These are phyloP conservation scores for Obelidium mucronatum DNA, from an alignment of 192 early-diverging fungal genomes.

Conservation along the genomic window DNA sequence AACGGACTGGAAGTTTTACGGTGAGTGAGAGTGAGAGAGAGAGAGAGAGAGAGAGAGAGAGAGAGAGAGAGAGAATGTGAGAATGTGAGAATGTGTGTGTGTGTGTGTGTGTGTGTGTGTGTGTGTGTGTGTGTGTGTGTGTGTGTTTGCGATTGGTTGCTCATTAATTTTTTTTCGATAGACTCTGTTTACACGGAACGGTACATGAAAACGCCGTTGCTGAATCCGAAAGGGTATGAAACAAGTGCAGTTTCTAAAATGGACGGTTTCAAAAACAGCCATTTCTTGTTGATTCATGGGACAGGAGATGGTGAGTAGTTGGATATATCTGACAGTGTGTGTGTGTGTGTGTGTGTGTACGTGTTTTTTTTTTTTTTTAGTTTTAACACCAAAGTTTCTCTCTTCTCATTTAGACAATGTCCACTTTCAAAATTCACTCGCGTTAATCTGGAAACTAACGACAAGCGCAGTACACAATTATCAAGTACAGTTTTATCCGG, in stretches of 20 bases:
- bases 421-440: slow-evolving; percentile 90
- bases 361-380: slow-evolving; percentile 15
- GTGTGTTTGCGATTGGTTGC: no score
- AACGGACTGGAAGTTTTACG: slow-evolving; percentile 85
- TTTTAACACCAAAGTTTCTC: neutral
- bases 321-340: neutral
- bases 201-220: slow-evolving; percentile 89
- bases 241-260: slow-evolving; percentile 78
- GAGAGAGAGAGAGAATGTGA: no score
- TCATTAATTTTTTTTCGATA: neutral
- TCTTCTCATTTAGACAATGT: slow-evolving; percentile 57
- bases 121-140: neutral
- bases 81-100: neutral
- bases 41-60: no score
- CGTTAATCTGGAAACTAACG: slow-evolving; percentile 80
- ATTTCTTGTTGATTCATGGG: slow-evolving; percentile 90
- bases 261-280: slow-evolving; percentile 78
- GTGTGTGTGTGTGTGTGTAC: slow-evolving; percentile 1
- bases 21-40: slow-evolving; percentile 1
- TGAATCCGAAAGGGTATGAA: slow-evolving; percentile 82
- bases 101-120: slow-evolving; percentile 11
- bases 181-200: slow-evolving; percentile 97
- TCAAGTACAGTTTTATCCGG: slow-evolving; percentile 87
- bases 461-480: slow-evolving; percentile 75
- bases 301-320: slow-evolving; percentile 79